Conservation (phyloP, 805 yeast species). For the Teunomyces gatunensis region DNA sequence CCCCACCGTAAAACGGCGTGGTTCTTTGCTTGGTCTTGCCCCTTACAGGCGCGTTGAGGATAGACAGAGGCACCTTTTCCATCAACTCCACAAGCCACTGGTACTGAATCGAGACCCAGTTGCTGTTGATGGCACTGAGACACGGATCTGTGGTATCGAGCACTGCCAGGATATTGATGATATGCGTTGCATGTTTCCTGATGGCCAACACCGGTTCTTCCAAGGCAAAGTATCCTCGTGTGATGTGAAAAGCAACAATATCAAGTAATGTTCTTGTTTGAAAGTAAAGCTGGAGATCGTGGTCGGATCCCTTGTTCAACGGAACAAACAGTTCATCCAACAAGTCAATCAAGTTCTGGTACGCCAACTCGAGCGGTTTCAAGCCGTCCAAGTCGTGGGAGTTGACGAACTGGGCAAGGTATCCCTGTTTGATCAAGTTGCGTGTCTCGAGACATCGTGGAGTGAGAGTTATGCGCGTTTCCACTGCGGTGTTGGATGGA, state of each 20-base stretch:
- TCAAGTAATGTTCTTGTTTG: conserved; percentile 54
- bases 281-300: conserved; percentile 26
- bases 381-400: conserved; percentile 35
- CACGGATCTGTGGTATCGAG: conserved; percentile 9
- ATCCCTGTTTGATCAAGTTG: conserved; percentile 34
- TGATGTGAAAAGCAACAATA: conserved; percentile 58
- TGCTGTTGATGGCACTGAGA: conserved; percentile 6
- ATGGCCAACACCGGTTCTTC: conserved; percentile 60
- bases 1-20: conserved; percentile 31
- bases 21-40: conserved; percentile 7
- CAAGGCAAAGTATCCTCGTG: conserved; percentile 55
- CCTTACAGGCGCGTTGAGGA: not conserved
- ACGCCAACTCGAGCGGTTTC: conserved; percentile 30
- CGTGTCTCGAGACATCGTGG: conserved; percentile 40
- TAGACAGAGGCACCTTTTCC: conserved; percentile 42
- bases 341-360: conserved; percentile 28
- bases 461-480: conserved; percentile 28
- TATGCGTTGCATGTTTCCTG: conserved; percentile 62
- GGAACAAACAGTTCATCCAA: conserved; percentile 13
- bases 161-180: conserved; percentile 43
- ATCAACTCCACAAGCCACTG: conserved; percentile 63
- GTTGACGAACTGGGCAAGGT: conserved; percentile 30
- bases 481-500: conserved; percentile 24
- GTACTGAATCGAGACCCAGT: conserved; percentile 66
- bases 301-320: conserved; percentile 16